Evolutionary conservation across 2,329 filamentous ascomycete species (phyloP).

Genomic region (Phialophora verrucosa): DNA sequence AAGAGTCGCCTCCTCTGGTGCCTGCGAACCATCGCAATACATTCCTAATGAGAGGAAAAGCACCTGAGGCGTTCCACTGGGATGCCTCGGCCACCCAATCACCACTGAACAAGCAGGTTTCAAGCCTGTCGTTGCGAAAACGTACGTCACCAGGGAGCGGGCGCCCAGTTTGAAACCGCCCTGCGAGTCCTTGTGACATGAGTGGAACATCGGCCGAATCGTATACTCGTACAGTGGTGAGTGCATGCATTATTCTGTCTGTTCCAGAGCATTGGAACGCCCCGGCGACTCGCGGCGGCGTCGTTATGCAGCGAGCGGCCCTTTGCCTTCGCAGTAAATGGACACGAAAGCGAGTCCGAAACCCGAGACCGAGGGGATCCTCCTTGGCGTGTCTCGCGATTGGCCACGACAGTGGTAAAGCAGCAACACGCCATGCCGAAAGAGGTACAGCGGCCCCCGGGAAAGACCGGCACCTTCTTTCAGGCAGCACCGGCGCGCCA

Average conservation of each 20-base stretch:
- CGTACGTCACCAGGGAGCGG: neutral
- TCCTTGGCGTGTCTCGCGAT: neutral
- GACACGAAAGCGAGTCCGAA: neutral
- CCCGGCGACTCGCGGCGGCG: neutral
- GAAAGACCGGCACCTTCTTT: neutral
- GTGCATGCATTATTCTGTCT: neutral
- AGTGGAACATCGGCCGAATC: neutral
- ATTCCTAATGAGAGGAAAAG: neutral
- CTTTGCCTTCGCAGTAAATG: neutral
- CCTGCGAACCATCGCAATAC: neutral
- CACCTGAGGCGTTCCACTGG: slow-evolving; percentile 7
- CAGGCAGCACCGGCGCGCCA: neutral
- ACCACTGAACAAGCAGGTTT: neutral
- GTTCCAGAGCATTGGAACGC: too few species aligned
- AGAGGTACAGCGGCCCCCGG: neutral
- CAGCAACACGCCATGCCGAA: neutral
- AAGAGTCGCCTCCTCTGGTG: slow-evolving; percentile 3
- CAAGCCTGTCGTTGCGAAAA: neutral
- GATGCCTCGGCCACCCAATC: slow-evolving; percentile 1
- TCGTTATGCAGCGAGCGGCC: too few species aligned
- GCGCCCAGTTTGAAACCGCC: neutral
- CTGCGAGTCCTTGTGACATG: neutral
- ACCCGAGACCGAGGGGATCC: neutral
- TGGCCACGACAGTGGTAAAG: neutral
- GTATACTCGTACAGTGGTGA: neutral